Percentiles rank a stretch among this genome's conserved stretches.
phyloP scores from a whole-genome alignment of 805 yeast genomes.

The Zygosaccharomyces siamensis region DNA sequence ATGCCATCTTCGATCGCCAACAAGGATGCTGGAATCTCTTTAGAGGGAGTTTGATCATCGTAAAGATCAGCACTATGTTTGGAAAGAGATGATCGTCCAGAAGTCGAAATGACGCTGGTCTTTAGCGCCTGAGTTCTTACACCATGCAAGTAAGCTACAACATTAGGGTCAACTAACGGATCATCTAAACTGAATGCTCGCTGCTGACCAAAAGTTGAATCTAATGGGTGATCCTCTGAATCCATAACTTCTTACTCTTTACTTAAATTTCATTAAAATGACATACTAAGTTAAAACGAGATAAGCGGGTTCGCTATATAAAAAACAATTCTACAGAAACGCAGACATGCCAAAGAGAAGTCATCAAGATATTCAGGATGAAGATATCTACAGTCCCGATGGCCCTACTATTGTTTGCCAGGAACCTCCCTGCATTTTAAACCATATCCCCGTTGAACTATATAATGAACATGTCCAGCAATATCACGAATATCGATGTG shows the following conservation, averaged over 20 bases:
- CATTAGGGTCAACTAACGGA: conserved; percentile 26
- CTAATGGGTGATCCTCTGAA: conserved; percentile 11
- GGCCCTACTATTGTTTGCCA: conserved; percentile 10
- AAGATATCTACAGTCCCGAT: neutral
- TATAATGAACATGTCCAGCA: conserved; percentile 15
- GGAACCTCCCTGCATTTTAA: conserved; percentile 17
- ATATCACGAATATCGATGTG: conserved; percentile 32
- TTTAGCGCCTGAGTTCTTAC: conserved; percentile 31
- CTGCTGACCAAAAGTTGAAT: conserved; percentile 31
- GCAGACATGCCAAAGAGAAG: neutral
- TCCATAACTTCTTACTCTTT: conserved; percentile 2
- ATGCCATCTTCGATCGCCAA: conserved; percentile 5
- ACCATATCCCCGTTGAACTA: conserved; percentile 14
- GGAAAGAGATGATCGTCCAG: neutral
- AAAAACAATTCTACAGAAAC: neutral
- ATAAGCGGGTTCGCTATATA: neutral
- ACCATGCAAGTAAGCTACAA: conserved; percentile 19
- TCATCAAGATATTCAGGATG: neutral
- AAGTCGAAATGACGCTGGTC: conserved; percentile 14
- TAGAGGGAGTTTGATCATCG: conserved; percentile 18
- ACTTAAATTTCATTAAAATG: neutral
- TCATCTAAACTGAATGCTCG: conserved; percentile 27
- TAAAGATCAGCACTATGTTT: conserved; percentile 23
- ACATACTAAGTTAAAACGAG: neutral
- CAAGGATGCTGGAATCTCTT: neutral